A percentile compares a stretch with the other conserved stretches of the same genome.
Conservation (phyloP, 352 stramenopile species). For the Pythium folliculosum region DNA sequence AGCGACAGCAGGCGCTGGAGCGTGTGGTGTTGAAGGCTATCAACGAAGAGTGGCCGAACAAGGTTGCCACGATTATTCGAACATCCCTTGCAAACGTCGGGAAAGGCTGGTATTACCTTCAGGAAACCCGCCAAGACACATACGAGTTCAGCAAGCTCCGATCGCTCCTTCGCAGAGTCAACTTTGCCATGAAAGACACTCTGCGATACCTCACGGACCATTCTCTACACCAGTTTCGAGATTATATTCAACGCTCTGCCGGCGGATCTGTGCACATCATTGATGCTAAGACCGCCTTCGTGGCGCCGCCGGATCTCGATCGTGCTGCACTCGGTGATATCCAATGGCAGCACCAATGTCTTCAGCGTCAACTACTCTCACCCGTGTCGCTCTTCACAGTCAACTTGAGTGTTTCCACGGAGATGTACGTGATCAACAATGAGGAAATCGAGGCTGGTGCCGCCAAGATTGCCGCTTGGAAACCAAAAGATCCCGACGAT, state of each 20-base stretch:
- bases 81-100: slow-evolving; percentile 69
- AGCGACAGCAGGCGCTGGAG: slow-evolving; percentile 76
- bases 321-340: slow-evolving; percentile 60
- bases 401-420: slow-evolving; percentile 67
- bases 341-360: slow-evolving; percentile 79
- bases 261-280: slow-evolving; percentile 70
- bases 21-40: slow-evolving; percentile 73
- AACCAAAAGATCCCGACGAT: slow-evolving; percentile 69
- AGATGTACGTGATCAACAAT: slow-evolving; percentile 80
- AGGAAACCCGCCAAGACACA: slow-evolving; percentile 81
- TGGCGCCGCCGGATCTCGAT: slow-evolving; percentile 68
- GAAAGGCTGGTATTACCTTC: slow-evolving; percentile 87
- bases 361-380: slow-evolving; percentile 61
- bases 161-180: slow-evolving; percentile 69
- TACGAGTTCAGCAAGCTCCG: slow-evolving; percentile 89
- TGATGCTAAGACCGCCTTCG: slow-evolving; percentile 69
- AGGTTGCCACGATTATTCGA: slow-evolving; percentile 71
- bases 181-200: slow-evolving; percentile 85
- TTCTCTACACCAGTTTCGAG: slow-evolving; percentile 73
- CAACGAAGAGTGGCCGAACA: slow-evolving; percentile 81
- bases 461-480: slow-evolving; percentile 55
- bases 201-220: slow-evolving; percentile 71
- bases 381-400: slow-evolving; percentile 74
- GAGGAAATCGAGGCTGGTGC: slow-evolving; percentile 58
- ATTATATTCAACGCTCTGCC: slow-evolving; percentile 61